Conservation (phyloP, 148 eudicot genomes). For the Rhododendron mucronatum region DNA sequence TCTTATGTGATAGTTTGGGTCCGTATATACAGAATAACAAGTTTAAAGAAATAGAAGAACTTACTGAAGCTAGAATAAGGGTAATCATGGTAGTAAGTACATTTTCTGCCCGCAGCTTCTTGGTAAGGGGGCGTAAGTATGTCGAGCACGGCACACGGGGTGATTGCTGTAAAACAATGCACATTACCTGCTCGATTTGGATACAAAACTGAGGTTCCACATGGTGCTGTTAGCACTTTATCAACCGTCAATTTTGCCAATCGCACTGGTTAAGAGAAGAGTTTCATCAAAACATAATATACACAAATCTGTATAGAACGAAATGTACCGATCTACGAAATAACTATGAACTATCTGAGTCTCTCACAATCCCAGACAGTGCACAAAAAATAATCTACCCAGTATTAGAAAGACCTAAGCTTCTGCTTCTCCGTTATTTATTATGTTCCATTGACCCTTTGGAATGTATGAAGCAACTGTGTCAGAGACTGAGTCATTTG, state of each 20-base stretch:
- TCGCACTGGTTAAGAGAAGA: slow-evolving; percentile 46
- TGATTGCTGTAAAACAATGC: slow-evolving; percentile 86
- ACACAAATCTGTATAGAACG: background rate
- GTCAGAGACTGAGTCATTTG: background rate
- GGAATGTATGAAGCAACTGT: background rate
- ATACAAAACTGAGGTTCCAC: slow-evolving; percentile 61
- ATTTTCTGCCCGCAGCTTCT: slow-evolving; percentile 78
- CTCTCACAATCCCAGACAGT: background rate
- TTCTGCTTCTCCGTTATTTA: background rate
- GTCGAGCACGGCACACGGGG: slow-evolving; percentile 93
- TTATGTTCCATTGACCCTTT: background rate
- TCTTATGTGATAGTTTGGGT: background rate
- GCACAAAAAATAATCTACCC: background rate
- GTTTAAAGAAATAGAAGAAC: slow-evolving; percentile 17
- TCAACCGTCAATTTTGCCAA: slow-evolving; percentile 83
- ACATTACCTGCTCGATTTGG: slow-evolving; percentile 85
- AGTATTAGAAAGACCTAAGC: background rate
- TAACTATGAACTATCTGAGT: background rate
- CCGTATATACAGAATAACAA: background rate
- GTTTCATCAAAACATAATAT: slow-evolving; percentile 6
- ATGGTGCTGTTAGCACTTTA: slow-evolving; percentile 78
- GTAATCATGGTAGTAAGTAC: slow-evolving; percentile 89
- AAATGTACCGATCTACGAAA: background rate
- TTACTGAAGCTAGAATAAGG: slow-evolving; percentile 75
- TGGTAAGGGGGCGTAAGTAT: slow-evolving; percentile 83